Evolutionary conservation across 2,329 filamentous ascomycete species (phyloP).

Genomic region (Hansfordia pulvinata): DNA sequence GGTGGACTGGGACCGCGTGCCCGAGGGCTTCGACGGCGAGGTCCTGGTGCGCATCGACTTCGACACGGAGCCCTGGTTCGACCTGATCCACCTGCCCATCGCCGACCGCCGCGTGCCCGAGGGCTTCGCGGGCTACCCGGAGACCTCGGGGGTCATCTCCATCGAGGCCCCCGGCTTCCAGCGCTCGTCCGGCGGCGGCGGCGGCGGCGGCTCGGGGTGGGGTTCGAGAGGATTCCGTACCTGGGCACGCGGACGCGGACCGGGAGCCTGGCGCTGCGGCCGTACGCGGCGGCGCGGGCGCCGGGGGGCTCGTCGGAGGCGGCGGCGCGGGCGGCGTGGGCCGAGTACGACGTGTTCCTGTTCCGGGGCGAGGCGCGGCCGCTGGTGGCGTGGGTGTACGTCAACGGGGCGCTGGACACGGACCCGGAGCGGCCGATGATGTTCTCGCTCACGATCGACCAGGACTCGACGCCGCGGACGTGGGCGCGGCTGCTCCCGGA

Average conservation of each 20-base stretch:
- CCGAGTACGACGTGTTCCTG: constrained; percentile 18
- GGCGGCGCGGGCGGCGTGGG: constrained; percentile 7
- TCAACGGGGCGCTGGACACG: constrained; percentile 31
- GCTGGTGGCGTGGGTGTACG: constrained; percentile 18
- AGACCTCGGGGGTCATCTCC: constrained; percentile 18
- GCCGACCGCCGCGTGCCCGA: constrained; percentile 6
- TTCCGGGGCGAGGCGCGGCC: constrained; percentile 9
- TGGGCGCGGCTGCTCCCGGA: constrained; percentile 20
- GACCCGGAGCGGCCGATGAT: constrained; percentile 32
- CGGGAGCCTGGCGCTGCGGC: constrained; percentile 11
- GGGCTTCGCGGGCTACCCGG: constrained; percentile 15
- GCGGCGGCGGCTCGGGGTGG: constrained; percentile 7
- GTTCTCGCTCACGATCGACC: constrained; percentile 34
- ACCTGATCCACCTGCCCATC: constrained; percentile 17
- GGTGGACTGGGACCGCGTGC: constrained; percentile 29
- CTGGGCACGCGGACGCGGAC: constrained; percentile 14
- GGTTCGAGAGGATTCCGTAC: constrained; percentile 15
- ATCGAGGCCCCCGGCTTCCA: constrained; percentile 18
- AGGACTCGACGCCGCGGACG: constrained; percentile 23
- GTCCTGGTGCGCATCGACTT: constrained; percentile 18
- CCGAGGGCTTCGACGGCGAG: constrained; percentile 14
- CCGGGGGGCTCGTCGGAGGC: constrained; percentile 6
- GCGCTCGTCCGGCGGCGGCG: constrained; percentile 8
- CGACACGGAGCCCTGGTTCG: constrained; percentile 19
- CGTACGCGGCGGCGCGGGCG: constrained; percentile 10